These are phyloP conservation scores for Chloranthus sessilifolius DNA, from an alignment of 164 flowering plant genomes.

Conservation along the genomic window DNA sequence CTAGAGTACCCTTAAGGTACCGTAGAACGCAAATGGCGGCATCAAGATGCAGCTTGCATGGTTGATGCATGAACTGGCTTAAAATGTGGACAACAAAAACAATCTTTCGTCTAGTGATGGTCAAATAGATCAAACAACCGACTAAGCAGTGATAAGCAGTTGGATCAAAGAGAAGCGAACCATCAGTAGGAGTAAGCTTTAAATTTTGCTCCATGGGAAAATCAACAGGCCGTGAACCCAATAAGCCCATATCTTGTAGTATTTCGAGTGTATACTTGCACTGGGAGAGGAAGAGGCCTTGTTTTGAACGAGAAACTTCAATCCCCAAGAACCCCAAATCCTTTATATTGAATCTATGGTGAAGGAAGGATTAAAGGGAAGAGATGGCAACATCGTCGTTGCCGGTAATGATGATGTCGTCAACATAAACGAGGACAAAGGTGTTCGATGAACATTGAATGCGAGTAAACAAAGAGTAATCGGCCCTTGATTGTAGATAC, in stretches of 20 bases:
- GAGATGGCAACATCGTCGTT: neutral
- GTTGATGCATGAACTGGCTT: neutral
- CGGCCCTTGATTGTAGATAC: neutral
- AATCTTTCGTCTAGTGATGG: neutral
- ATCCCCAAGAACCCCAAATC: neutral
- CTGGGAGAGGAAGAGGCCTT: neutral
- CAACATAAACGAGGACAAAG: neutral
- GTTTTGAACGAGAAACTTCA: neutral
- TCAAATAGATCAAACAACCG: neutral
- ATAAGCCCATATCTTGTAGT: neutral
- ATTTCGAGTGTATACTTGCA: neutral
- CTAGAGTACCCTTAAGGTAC: neutral
- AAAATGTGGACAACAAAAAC: too few species aligned
- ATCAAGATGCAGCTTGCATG: neutral
- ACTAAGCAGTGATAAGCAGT: neutral
- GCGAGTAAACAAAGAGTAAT: neutral
- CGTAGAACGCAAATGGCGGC: neutral
- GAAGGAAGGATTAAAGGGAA: neutral
- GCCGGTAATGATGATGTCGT: neutral
- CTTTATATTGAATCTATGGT: neutral
- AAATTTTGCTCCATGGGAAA: slow-evolving; percentile 2
- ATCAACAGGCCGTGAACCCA: neutral
- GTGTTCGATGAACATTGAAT: too few species aligned
- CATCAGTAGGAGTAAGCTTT: neutral
- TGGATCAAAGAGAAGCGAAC: neutral